Percentiles rank a stretch among this genome's conserved stretches.
phyloP scores from a whole-genome alignment of 305 asterid genomes.

The Fraxinus velutina region DNA sequence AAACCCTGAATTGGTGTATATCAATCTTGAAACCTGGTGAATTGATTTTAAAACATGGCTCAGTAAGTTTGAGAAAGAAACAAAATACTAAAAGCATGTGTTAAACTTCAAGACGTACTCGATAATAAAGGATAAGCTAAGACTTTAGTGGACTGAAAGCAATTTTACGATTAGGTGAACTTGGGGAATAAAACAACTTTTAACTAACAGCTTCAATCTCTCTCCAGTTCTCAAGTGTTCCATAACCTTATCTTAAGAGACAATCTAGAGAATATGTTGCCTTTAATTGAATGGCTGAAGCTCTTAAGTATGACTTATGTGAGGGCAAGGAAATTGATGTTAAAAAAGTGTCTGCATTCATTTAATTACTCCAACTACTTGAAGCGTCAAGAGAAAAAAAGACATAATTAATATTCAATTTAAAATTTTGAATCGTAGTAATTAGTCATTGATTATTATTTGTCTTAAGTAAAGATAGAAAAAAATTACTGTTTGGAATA shows the following conservation, averaged over 20 bases:
- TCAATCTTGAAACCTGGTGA: conserved; percentile 48
- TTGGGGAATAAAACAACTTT: background rate
- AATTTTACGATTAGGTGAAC: background rate
- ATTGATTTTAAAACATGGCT: background rate
- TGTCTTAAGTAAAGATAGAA: background rate
- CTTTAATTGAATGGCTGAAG: background rate
- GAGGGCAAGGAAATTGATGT: background rate
- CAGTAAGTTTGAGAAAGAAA: background rate
- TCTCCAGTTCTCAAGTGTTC: background rate
- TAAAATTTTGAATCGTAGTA: background rate
- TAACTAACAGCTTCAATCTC: background rate
- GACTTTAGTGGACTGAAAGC: background rate
- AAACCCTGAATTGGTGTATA: conserved; percentile 54
- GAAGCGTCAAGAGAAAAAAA: background rate
- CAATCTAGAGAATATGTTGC: background rate
- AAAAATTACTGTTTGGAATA: background rate
- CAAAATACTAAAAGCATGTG: background rate
- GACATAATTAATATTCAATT: background rate
- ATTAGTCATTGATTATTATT: background rate
- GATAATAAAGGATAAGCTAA: background rate
- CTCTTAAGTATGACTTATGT: background rate
- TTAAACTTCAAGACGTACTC: background rate
- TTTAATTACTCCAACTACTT: background rate
- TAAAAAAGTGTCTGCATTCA: background rate
- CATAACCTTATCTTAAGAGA: background rate